Percentiles rank a stretch among this genome's conserved stretches.
Evolutionary conservation across 768 basidiomycete species (phyloP).

Genomic region (Udeniomyces megalosporus): DNA sequence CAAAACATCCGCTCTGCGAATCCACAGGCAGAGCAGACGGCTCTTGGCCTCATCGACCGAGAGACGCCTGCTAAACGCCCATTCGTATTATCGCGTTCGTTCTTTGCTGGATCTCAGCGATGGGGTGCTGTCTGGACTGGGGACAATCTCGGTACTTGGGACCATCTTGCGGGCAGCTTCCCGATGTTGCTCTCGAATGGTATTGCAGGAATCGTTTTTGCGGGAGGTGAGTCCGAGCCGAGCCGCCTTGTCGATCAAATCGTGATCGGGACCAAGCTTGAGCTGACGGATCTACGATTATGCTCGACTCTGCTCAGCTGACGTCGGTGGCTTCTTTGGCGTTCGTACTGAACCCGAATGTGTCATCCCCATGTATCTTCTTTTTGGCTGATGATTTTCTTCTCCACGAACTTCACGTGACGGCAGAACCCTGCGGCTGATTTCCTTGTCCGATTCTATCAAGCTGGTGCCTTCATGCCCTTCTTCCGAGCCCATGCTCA

Average conservation of each 20-base stretch:
- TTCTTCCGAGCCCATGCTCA: conserved; percentile 99
- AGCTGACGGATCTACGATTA: neutral
- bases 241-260: neutral
- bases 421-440: conserved; percentile 63
- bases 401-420: too few species aligned
- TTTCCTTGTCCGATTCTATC: conserved; percentile 94
- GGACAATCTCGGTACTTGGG: conserved; percentile 94
- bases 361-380: too few species aligned
- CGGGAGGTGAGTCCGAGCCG: conserved; percentile 53
- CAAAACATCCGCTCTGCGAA: too few species aligned
- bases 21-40: conserved; percentile 80
- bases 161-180: conserved; percentile 82
- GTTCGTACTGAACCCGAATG: too few species aligned
- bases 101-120: conserved; percentile 88
- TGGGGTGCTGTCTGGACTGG: conserved; percentile 99
- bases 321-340: conserved; percentile 97
- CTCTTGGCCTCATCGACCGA: conserved; percentile 59
- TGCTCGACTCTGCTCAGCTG: conserved; percentile 42
- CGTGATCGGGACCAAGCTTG: neutral
- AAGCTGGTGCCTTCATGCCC: conserved; percentile 81
- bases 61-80: conserved; percentile 63
- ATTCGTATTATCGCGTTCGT: conserved; percentile 87
- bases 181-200: conserved; percentile 83
- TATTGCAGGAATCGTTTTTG: conserved; percentile 78
- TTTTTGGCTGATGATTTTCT: too few species aligned